A percentile compares a stretch with the other conserved stretches of the same genome.
Conservation (phyloP, 805 yeast species). For the Yarrowia sp. region DNA sequence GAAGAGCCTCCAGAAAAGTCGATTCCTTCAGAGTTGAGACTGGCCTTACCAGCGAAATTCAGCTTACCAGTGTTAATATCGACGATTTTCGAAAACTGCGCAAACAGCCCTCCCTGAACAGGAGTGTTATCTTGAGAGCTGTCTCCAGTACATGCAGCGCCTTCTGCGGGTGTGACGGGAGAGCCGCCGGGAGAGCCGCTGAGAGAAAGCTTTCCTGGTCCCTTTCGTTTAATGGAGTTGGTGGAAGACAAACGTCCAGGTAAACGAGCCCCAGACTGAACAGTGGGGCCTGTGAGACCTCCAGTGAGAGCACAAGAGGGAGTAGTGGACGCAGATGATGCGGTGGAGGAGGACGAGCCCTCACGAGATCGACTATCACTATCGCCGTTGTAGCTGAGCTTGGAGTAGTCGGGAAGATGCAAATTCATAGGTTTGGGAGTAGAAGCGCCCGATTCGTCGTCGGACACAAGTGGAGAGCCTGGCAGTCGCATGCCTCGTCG, state of each 20-base stretch:
- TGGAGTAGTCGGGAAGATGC: slow-evolving; percentile 30
- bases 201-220: slow-evolving; percentile 30
- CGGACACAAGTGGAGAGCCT: slow-evolving; percentile 27
- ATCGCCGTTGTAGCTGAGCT: slow-evolving; percentile 28
- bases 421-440: slow-evolving; percentile 34
- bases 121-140: slow-evolving; percentile 28
- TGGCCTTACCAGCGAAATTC: slow-evolving; percentile 90
- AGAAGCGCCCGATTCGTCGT: slow-evolving; percentile 34
- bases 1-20: slow-evolving; percentile 87
- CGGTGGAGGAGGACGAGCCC: slow-evolving; percentile 8
- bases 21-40: slow-evolving; percentile 86
- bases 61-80: slow-evolving; percentile 90
- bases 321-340: neutral
- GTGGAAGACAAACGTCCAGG: slow-evolving; percentile 19
- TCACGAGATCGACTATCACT: slow-evolving; percentile 35
- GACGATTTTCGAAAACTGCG: slow-evolving; percentile 79
- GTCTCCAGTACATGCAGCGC: slow-evolving; percentile 31
- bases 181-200: slow-evolving; percentile 23
- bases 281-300: slow-evolving; percentile 29
- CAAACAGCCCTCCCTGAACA: slow-evolving; percentile 48
- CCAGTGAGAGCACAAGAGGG: slow-evolving; percentile 6
- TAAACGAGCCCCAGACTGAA: neutral
- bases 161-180: slow-evolving; percentile 35
- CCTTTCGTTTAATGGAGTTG: slow-evolving; percentile 21
- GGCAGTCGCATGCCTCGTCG: slow-evolving; percentile 41